Conservation (phyloP, 2,329 filamentous ascomycete genomes). For the Fusarium tjaetaba region DNA sequence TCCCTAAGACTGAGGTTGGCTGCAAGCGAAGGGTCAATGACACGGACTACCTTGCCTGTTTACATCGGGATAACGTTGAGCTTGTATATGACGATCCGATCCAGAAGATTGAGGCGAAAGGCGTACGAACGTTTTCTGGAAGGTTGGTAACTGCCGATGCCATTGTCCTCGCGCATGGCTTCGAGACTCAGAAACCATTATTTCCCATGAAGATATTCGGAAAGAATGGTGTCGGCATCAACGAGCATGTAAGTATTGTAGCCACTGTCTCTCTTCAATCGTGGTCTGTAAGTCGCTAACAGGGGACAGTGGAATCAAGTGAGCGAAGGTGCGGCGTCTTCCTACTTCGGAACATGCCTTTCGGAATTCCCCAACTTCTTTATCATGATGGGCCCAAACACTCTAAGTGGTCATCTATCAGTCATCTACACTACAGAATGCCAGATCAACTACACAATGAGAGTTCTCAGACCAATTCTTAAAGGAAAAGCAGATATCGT, state of each 20-base stretch:
- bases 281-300: slow-evolving; percentile 18
- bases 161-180: slow-evolving; percentile 61
- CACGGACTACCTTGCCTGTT: slow-evolving; percentile 45
- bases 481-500: slow-evolving; percentile 40
- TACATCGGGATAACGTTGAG: slow-evolving; percentile 46
- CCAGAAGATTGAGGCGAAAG: slow-evolving; percentile 13
- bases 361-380: slow-evolving; percentile 58
- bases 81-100: slow-evolving; percentile 39
- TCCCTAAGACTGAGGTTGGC: slow-evolving; percentile 48
- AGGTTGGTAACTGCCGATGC: slow-evolving; percentile 40
- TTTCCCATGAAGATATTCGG: slow-evolving; percentile 59
- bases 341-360: slow-evolving; percentile 61
- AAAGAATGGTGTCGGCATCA: slow-evolving; percentile 50
- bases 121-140: slow-evolving; percentile 31
- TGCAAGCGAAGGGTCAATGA: slow-evolving; percentile 52
- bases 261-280: rapidly evolving
- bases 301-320: slow-evolving; percentile 42
- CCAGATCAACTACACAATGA: slow-evolving; percentile 58
- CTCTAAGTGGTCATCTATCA: slow-evolving; percentile 58
- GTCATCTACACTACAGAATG: slow-evolving; percentile 63
- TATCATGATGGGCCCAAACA: slow-evolving; percentile 47
- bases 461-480: slow-evolving; percentile 51
- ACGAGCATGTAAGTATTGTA: slow-evolving; percentile 51
- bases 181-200: slow-evolving; percentile 58
- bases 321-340: slow-evolving; percentile 43